These are phyloP conservation scores for Pichia sp. DNA, from an alignment of 1,139 yeast genomes.

Conservation along the genomic window DNA sequence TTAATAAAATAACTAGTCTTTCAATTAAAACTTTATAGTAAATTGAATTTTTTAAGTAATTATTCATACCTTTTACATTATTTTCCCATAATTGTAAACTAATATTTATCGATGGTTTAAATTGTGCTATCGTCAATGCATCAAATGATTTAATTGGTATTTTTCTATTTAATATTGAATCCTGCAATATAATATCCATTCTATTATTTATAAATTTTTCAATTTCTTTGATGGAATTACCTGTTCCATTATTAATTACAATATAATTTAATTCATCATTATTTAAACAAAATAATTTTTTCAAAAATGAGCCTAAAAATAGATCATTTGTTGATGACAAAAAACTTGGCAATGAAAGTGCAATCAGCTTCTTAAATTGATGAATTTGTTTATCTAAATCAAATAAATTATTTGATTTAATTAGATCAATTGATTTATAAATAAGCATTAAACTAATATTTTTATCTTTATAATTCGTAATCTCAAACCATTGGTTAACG, in stretches of 20 bases:
- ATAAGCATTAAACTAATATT: conserved; percentile 5
- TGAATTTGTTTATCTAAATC: conserved; percentile 1
- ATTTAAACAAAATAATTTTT: neutral
- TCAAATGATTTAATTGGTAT: conserved; percentile 2
- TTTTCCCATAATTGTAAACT: conserved; percentile 6
- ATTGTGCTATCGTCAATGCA: neutral
- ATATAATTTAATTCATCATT: conserved; percentile 1
- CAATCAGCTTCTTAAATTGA: neutral
- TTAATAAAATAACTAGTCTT: neutral
- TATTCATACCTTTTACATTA: conserved; percentile 5
- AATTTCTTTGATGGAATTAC: neutral
- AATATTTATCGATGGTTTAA: neutral
- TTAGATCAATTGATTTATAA: conserved; percentile 10
- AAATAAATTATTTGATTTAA: conserved; percentile 3
- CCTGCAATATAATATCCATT: neutral
- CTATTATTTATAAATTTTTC: neutral
- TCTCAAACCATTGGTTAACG: conserved; percentile 1
- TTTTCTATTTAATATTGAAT: neutral
- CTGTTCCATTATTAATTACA: neutral
- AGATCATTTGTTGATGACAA: neutral
- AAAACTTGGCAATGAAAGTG: neutral
- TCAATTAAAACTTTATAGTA: conserved; percentile 8
- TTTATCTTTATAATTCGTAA: conserved; percentile 1
- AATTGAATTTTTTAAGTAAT: neutral
- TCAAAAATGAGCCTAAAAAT: conserved; percentile 2